A percentile compares a stretch with the other conserved stretches of the same genome.
Conservation (phyloP, 495 filamentous ascomycete species). For the Hypoxylon fragiforme region DNA sequence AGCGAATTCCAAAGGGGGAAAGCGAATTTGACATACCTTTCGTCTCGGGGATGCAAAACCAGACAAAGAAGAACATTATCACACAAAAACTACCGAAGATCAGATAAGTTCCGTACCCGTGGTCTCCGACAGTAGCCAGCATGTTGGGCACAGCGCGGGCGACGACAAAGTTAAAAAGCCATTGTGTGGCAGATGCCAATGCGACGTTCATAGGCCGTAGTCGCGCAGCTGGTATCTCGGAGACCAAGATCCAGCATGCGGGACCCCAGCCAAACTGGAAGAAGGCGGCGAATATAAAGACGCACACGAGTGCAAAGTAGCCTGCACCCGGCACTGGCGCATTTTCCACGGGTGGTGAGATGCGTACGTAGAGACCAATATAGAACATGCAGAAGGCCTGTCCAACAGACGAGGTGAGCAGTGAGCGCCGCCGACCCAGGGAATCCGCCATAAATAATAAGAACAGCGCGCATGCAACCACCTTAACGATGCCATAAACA, state of each 20-base stretch:
- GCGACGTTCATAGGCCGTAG: conserved; percentile 73
- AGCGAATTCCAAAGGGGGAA: conserved; percentile 35
- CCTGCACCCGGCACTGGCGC: conserved; percentile 45
- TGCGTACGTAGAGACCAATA: conserved; percentile 77
- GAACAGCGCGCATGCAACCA: conserved; percentile 60
- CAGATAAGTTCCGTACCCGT: conserved; percentile 65
- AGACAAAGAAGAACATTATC: conserved; percentile 67
- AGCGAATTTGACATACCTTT: conserved; percentile 61
- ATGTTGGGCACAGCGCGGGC: conserved; percentile 64
- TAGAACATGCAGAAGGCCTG: conserved; percentile 76
- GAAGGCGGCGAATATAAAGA: conserved; percentile 74
- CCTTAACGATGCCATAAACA: conserved; percentile 66
- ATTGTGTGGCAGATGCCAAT: conserved; percentile 68
- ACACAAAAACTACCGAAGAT: conserved; percentile 66
- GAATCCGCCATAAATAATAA: conserved; percentile 72
- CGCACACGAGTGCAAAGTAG: conserved; percentile 69
- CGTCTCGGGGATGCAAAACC: conserved; percentile 74
- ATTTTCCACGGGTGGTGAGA: conserved; percentile 62
- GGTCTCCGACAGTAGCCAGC: conserved; percentile 62
- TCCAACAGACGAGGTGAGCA: conserved; percentile 74
- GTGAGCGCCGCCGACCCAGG: conserved; percentile 68
- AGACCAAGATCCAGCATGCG: conserved; percentile 76
- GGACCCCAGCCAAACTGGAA: conserved; percentile 83
- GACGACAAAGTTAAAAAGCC: conserved; percentile 69
- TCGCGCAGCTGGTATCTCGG: conserved; percentile 73